Base-by-base conservation (phyloP, 139 green algal genomes). In the Mesostigma viride region DNA sequence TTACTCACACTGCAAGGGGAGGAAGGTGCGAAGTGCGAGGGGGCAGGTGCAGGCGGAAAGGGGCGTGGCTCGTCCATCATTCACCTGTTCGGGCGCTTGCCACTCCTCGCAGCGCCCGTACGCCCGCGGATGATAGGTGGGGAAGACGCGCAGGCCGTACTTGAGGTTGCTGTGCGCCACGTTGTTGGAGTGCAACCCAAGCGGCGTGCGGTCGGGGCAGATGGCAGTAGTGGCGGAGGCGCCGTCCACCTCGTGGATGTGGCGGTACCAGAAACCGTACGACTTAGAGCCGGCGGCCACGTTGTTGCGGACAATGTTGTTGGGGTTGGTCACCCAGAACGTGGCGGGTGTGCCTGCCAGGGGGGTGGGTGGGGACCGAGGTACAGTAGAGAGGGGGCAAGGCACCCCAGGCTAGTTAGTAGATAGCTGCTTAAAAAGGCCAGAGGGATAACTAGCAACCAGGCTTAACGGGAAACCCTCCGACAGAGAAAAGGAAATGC, bases 301-400 rank as follows among this genome's bases (percentile, higher is more conserved):
- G 60, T 88, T 89, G 35, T 68, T 51, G 8, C 53, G 32, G 35
- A 78, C 62, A 24, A 72, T 82, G 77, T 92, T 92, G 72, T 85
- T 83, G 63, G 83, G 77, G 76, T 91, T 86, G 22, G 81, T 91
- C 71, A 91, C 71, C 86, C 70, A 76, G 72, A 90, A 94, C 0
- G 76, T 81, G 14, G 87, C 85, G 1, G 87, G 87, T 20, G 72
- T 83, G 20, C 71, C 85, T 67, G 11, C 11, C 28, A 34, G 56
- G 6, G 6, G 6, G 6, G 56, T 62, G 28, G 28, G 8, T 34
- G 56, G 8, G 11, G 11, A n/a, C 45, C 22, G 22, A 56, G 22
- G 22, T 56, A n/a, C 22, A n/a, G 22, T 56, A 22, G 22, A 22
- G 22, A 56, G 22, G 22, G 45, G 22, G 22, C 45, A 56, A 56